A percentile compares a stretch with the other conserved stretches of the same genome.
Conservation (phyloP, 2,329 filamentous ascomycete genomes). For the Ceratocystis variospora region DNA sequence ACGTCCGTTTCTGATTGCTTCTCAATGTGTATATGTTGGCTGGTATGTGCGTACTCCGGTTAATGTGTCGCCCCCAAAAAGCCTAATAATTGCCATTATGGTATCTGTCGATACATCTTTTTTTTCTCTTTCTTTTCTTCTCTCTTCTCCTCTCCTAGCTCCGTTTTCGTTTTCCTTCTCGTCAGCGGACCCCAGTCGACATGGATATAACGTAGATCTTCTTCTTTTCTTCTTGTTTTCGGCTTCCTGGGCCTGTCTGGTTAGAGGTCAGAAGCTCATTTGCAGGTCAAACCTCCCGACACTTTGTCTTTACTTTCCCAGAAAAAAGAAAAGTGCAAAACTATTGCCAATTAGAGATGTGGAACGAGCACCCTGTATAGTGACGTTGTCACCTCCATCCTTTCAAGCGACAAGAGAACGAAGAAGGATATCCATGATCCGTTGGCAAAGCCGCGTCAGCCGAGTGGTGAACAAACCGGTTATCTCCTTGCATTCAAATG, state of each 20-base stretch:
- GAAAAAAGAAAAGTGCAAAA: conserved; percentile 2
- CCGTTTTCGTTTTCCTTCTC: too few relatives aligned
- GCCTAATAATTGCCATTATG: background rate
- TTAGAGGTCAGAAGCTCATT: background rate
- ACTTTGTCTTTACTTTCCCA: background rate
- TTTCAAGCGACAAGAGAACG: background rate
- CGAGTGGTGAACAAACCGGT: background rate
- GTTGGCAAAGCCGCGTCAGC: background rate
- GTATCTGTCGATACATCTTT: background rate
- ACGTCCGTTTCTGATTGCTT: background rate
- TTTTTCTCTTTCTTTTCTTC: background rate
- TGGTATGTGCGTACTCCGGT: background rate
- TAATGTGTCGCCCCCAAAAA: background rate
- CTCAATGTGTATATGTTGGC: too few relatives aligned
- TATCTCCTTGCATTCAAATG: background rate
- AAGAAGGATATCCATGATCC: background rate
- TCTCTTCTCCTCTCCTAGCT: background rate
- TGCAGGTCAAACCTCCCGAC: background rate
- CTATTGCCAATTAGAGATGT: background rate
- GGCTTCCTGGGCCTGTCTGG: too few relatives aligned
- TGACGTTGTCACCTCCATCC: background rate
- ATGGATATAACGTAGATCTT: background rate
- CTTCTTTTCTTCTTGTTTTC: background rate
- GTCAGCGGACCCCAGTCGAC: background rate
- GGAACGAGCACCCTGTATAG: background rate